Base-by-base conservation (phyloP, 2,329 filamentous ascomycete genomes). In the Catunica adiposa region DNA sequence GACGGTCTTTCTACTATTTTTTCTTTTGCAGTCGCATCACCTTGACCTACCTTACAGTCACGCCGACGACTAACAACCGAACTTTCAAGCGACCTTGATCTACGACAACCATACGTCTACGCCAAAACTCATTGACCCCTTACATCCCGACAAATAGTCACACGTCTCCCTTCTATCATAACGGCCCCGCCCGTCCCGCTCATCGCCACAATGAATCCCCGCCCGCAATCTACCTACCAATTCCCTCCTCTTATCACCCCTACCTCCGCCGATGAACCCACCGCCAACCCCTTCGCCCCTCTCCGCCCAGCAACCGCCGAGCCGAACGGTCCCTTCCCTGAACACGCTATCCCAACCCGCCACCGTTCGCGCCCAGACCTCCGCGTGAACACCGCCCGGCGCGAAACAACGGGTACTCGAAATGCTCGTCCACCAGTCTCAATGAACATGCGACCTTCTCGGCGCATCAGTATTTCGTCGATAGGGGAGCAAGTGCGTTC, bases 401-500 rank as follows among this genome's bases (percentile, higher is more conserved):
- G 50, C 29, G 50, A 52, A 37, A 38, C 31, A 3, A 26, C 50
- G 23, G 29, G 29, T 23, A 3, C n/a, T 29, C 29, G 50, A 9
- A 29, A 52, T 17, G 34, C 31, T 15, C 15, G 22, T 11, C 50
- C 50, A 5, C 50, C 50, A 14, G 29, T 52, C 2, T 52, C 50
- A 9, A 52, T 52, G 50, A 15, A 26, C n/a, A 34, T 29, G 29
- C 50, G 50, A n/a, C 50, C 50, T 3, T 20, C 17, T 20, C 50
- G 50, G 8, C 50, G 50, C 34, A 9, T 52, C 15, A 52, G 50
- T 1, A 52, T 52, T 25, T 52, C 50, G 22, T 52, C 50, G 5
- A 52, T 52, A 17, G 50, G 50, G n/a, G 31, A 52, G 1, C 50
- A 25, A 22, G 50, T 52, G 4, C 50, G 50, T 14, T 52, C 50